Conservation (phyloP, 208 protist species). For the Wallacemonas collosoma region DNA sequence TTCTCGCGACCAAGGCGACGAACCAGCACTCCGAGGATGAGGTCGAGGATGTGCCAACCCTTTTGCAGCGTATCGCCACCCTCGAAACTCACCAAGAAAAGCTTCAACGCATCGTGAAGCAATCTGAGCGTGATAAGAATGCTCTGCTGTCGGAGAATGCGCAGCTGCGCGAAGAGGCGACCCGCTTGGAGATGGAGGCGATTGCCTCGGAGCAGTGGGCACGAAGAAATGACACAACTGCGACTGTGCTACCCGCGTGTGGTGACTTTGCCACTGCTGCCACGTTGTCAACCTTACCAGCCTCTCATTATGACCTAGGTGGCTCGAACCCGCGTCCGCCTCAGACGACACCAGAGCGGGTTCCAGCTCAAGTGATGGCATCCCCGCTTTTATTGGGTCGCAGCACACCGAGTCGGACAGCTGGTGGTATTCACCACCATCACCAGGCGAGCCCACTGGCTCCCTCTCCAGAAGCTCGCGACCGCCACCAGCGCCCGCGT, state of each 20-base stretch:
- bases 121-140: constrained; percentile 38
- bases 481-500: constrained; percentile 4
- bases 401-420: constrained; percentile 4
- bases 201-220: constrained; percentile 25
- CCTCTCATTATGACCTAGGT: no score
- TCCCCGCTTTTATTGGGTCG: constrained; percentile 13
- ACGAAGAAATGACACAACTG: neutral
- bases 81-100: constrained; percentile 43
- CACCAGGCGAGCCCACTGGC: constrained; percentile 9
- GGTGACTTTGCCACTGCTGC: no score
- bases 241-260: neutral
- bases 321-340: neutral
- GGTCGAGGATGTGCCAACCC: constrained; percentile 23
- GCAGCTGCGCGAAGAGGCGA: constrained; percentile 37
- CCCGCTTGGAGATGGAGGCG: constrained; percentile 45
- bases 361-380: constrained; percentile 16
- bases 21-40: constrained; percentile 24
- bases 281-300: no score
- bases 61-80: constrained; percentile 34
- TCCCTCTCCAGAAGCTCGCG: neutral
- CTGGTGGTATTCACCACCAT: neutral
- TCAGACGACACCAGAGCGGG: constrained; percentile 19
- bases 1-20: constrained; percentile 3
- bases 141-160: constrained; percentile 36
- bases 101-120: constrained; percentile 40